These are phyloP conservation scores for Penicillium expansum DNA, from an alignment of 2,329 filamentous ascomycete genomes.

Conservation along the genomic window DNA sequence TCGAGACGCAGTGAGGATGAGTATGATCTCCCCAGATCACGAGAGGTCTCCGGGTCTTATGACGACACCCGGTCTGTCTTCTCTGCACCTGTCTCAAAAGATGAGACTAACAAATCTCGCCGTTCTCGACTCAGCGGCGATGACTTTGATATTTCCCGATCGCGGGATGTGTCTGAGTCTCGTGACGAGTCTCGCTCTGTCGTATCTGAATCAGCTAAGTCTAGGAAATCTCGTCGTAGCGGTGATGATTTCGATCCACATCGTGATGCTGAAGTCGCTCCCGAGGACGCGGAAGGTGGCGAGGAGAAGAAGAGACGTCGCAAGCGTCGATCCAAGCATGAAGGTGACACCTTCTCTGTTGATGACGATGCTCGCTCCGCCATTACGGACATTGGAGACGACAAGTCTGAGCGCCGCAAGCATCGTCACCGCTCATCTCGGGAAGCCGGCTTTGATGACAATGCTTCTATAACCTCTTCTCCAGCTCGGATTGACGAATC, in stretches of 20 bases:
- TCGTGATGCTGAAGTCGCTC: conserved; percentile 12
- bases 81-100: neutral
- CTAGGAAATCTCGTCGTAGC: conserved; percentile 22
- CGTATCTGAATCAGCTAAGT: conserved; percentile 18
- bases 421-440: conserved; percentile 12
- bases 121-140: conserved; percentile 4
- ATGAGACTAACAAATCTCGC: neutral
- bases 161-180: neutral
- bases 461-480: conserved; percentile 35
- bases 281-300: conserved; percentile 12
- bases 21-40: neutral
- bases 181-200: conserved; percentile 23
- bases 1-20: neutral
- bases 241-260: conserved; percentile 22
- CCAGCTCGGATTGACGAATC: conserved; percentile 33
- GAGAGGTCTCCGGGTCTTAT: neutral
- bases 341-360: conserved; percentile 18
- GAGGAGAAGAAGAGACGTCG: conserved; percentile 27
- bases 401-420: conserved; percentile 23
- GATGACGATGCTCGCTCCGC: conserved; percentile 22
- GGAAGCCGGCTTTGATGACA: conserved; percentile 34
- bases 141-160: neutral
- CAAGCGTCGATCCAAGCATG: conserved; percentile 29
- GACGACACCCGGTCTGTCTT: neutral
- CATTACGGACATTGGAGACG: conserved; percentile 19